Conservation (phyloP, 371 early-diverging fungal species). For the Mucor indicus region DNA sequence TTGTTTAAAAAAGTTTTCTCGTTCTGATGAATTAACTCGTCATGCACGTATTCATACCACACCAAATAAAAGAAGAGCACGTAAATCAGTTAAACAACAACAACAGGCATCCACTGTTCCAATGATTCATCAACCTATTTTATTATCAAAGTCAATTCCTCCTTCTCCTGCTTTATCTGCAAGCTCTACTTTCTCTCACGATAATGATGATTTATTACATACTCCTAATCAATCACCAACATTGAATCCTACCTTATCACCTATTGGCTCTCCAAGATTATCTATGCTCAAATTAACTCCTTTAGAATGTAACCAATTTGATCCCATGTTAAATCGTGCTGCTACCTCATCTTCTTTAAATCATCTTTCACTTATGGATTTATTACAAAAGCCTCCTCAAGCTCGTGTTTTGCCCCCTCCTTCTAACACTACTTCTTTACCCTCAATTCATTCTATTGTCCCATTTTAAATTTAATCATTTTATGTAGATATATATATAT, state of each 20-base stretch:
- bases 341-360: not conserved
- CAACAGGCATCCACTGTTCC: constrained; percentile 10
- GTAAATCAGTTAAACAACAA: constrained; percentile 16
- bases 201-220: constrained; percentile 31
- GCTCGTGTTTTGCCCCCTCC: constrained; percentile 49
- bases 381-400: constrained; percentile 45
- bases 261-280: constrained; percentile 25
- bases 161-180: constrained; percentile 34
- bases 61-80: constrained; percentile 33
- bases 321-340: constrained; percentile 1
- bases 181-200: constrained; percentile 24
- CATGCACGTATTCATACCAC: constrained; percentile 77
- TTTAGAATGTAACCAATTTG: constrained; percentile 26
- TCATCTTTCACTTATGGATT: constrained; percentile 34
- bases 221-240: constrained; percentile 46
- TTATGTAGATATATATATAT: no score
- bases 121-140: no score
- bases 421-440: constrained; percentile 16
- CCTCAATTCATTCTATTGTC: constrained; percentile 23
- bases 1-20: constrained; percentile 85
- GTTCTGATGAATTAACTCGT: constrained; percentile 86
- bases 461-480: no score
- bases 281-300: constrained; percentile 22
- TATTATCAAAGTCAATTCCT: no score
- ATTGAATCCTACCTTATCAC: no score